Percentiles rank a stretch among this genome's conserved stretches.
Conservation (phyloP, 208 protist species). For the Balamuthia mandrillaris region DNA sequence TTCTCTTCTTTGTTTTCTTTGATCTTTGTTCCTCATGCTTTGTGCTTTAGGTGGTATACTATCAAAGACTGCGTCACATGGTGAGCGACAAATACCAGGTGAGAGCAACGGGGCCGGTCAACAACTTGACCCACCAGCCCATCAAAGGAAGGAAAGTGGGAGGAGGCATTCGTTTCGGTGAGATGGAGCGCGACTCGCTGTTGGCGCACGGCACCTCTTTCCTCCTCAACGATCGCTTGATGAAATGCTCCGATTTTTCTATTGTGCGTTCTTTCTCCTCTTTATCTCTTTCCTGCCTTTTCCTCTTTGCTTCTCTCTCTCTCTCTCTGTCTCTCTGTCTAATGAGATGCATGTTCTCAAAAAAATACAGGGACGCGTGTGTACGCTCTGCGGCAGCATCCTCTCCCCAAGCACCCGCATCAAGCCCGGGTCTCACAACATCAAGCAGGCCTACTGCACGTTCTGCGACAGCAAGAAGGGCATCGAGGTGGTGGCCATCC, state of each 20-base stretch:
- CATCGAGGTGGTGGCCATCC: conserved; percentile 40
- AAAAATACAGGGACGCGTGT: not conserved
- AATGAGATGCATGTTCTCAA: not conserved
- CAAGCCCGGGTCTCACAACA: not conserved
- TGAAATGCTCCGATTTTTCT: conserved; percentile 79
- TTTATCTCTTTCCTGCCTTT: no score
- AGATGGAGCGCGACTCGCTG: conserved; percentile 99
- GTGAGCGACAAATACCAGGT: conserved; percentile 99
- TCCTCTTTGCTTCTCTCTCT: not conserved
- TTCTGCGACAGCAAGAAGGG: conserved; percentile 43
- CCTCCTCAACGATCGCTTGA: conserved; percentile 95
- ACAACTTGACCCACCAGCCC: conserved; percentile 95
- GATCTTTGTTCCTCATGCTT: no score
- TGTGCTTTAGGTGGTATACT: conserved; percentile 87
- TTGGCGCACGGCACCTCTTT: conserved; percentile 97
- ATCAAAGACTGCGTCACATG: conserved; percentile 99
- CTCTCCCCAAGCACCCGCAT: not conserved
- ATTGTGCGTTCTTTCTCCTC: not conserved
- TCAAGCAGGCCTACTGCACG: conserved; percentile 9
- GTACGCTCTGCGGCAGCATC: not conserved
- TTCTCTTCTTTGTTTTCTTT: conserved; percentile 53
- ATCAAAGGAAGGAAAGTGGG: conserved; percentile 88
- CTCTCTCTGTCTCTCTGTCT: not conserved
- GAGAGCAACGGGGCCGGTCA: conserved; percentile 87
- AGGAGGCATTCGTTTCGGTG: conserved; percentile 98